phyloP scores from a whole-genome alignment of 768 basidiomycete species.

The Amanita jacksonii region DNA sequence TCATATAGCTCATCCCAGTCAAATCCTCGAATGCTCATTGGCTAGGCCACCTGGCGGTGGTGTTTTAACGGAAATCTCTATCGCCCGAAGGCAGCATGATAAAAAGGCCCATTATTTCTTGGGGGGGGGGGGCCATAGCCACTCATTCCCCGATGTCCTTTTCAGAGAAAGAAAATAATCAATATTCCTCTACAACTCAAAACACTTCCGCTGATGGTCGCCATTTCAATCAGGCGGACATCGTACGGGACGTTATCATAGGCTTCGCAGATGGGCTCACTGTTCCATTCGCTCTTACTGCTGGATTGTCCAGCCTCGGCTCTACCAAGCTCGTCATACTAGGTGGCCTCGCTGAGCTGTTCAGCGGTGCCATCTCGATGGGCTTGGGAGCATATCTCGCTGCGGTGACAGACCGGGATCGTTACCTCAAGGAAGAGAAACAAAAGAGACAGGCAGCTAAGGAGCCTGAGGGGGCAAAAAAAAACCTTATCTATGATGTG shows the following conservation, averaged over 20 bases:
- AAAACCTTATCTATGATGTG: neutral
- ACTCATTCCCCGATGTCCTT: no score
- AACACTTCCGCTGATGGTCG: neutral
- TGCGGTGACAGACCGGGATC: slow-evolving; percentile 4
- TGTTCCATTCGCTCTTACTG: slow-evolving; percentile 2
- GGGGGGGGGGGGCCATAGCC: no score
- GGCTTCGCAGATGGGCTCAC: slow-evolving; percentile 4
- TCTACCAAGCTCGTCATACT: slow-evolving; percentile 1
- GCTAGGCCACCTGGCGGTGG: no score
- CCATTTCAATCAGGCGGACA: neutral
- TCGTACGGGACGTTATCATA: neutral
- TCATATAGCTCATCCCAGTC: no score
- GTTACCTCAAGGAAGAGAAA: slow-evolving; percentile 2
- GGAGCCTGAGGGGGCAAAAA: neutral
- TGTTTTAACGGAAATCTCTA: no score
- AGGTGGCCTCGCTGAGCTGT: slow-evolving; percentile 1
- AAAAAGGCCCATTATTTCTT: no score
- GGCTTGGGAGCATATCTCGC: slow-evolving; percentile 1
- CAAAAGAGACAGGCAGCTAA: neutral
- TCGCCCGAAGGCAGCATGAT: no score
- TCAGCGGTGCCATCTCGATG: slow-evolving; percentile 4
- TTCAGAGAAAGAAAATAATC: neutral
- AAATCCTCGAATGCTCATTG: no score
- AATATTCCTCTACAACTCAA: neutral
- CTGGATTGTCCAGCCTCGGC: slow-evolving; percentile 5